Base-by-base conservation (phyloP, 1,139 yeast genomes). In the Taphrina flavorubra region DNA sequence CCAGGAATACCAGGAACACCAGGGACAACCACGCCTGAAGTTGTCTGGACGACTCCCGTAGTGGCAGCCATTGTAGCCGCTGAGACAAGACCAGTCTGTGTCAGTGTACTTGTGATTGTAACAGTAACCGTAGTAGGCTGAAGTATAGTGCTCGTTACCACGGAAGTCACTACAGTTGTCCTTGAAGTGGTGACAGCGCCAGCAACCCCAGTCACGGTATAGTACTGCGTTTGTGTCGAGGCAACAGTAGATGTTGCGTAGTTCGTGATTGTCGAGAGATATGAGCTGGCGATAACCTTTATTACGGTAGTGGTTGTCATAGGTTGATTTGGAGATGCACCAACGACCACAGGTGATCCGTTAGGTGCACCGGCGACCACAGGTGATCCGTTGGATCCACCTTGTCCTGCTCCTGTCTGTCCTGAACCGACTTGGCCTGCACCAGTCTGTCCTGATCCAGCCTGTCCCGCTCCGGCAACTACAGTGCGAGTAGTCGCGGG, bases 161-260 rank as follows among this genome's bases (percentile, higher is more conserved):
- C 42, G 11, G 57, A n/a, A 6, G 42, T 34, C 20, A 37, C 57
- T 6, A 53, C 57, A 37, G 40, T 11, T n/a, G 42, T 16, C 20
- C 25, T 34, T 13, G 57, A 53, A 13, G 57, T 14, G 5, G 57
- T 53, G 13, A 37, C 42, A 2, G 57, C 42, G 10, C 57, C 57
- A 13, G 57, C 57, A 2, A 34, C 42, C 10, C 42, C 53, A 11
- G 53, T 49, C 14, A 49, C 16, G 1, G 57, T 53, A 16, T 11
- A 34, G 57, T 53, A 53, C 42, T 53, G 39, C 14, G 57, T 53
- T 20, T 18, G 42, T n/a, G 57, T 53, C 20, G 42, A 18, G 53
- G 53, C 31, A 8, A 20, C 36, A 11, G 53, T 49, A 14, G 8
- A 49, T 1, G 53, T 49, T 25, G 53, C 18, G 53, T 20, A 25